Evolutionary conservation across 441 rosid genomes (phyloP), one percentile per base, ranked within the genome.

Genomic region (Melastoma candidum): DNA sequence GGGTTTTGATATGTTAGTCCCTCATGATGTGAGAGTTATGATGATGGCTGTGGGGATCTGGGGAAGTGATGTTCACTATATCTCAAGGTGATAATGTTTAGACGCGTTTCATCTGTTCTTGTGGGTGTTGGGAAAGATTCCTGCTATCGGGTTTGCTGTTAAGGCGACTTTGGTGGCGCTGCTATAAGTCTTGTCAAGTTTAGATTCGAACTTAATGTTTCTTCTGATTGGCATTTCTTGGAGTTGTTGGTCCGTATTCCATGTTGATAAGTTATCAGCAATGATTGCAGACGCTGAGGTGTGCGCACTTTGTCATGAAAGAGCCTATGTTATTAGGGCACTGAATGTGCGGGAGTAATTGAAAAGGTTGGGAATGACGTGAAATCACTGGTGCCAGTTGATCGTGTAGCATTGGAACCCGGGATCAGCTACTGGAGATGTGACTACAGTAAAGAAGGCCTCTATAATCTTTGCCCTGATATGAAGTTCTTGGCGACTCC

Each of bases 41-140:
- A 86, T 93, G 85, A 93, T 88, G 61, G 97, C 97, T 55, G 97
- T 93, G 66, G 97, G 96, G 26, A 81, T 88, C 14, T 84, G 95
- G 54, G 93, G 95, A 66, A 93, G 98, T 70, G 97, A 93, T 80
- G 98, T 93, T 74, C 97, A 86, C 57, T 81, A 67, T 60, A 17
- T 17, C 87, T 88, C 63, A 93, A 88, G 97, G 97, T 85, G 62
- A 44, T 14, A 17, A 17, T 17, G 4, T 52, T 36, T 36, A 36
- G 41, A 36, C 41, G 41, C 41, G 41, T 6, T 36, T 36, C 8
- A 36, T 36, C 8, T 36, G 41, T 36, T 36, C 41, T 36, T 36
- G 41, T 36, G 41, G 41, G 41, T 36, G 8, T 36, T 36, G 41
- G 41, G 8, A 36, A 17, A 36, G 41, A 36, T 36, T 36, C 41